A percentile compares a stretch with the other conserved stretches of the same genome.
Conservation (phyloP, 2,329 filamentous ascomycete genomes). For the Myrmaecium sp. region DNA sequence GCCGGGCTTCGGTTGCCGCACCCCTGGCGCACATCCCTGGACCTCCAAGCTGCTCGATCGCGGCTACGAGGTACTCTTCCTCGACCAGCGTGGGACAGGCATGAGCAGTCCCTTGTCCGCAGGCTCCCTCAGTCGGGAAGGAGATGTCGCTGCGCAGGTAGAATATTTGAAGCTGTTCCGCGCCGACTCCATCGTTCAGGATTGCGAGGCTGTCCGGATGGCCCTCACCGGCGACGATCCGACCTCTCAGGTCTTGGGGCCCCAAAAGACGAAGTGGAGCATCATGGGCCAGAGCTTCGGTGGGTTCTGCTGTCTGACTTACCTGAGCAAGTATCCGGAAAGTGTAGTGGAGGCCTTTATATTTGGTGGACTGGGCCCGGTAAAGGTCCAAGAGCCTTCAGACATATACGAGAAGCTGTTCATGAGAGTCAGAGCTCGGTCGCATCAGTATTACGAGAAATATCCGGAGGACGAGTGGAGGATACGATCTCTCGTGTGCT, state of each 20-base stretch:
- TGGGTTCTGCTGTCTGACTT: slow-evolving; percentile 70
- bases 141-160: slow-evolving; percentile 49
- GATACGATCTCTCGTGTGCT: too few relatives aligned
- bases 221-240: slow-evolving; percentile 55
- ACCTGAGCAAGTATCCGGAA: slow-evolving; percentile 63
- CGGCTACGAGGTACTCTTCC: slow-evolving; percentile 66
- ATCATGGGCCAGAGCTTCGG: slow-evolving; percentile 86
- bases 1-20: slow-evolving; percentile 59
- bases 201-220: slow-evolving; percentile 71
- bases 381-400: slow-evolving; percentile 48
- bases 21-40: slow-evolving; percentile 57
- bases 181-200: slow-evolving; percentile 76
- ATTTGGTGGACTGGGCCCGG: slow-evolving; percentile 66
- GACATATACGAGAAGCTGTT: slow-evolving; percentile 61
- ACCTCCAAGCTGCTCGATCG: slow-evolving; percentile 56
- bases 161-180: slow-evolving; percentile 72
- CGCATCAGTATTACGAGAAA: slow-evolving; percentile 65
- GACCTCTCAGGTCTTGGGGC: too few relatives aligned
- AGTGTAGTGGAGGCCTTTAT: slow-evolving; percentile 68
- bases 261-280: slow-evolving; percentile 65
- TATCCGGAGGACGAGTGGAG: slow-evolving; percentile 69
- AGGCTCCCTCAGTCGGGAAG: slow-evolving; percentile 48
- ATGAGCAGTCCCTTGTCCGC: slow-evolving; percentile 66
- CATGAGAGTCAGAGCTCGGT: slow-evolving; percentile 51
- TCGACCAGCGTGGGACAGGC: slow-evolving; percentile 88